Base-by-base conservation (phyloP, 208 protist genomes). In the Trypanosoma platydactyli region DNA sequence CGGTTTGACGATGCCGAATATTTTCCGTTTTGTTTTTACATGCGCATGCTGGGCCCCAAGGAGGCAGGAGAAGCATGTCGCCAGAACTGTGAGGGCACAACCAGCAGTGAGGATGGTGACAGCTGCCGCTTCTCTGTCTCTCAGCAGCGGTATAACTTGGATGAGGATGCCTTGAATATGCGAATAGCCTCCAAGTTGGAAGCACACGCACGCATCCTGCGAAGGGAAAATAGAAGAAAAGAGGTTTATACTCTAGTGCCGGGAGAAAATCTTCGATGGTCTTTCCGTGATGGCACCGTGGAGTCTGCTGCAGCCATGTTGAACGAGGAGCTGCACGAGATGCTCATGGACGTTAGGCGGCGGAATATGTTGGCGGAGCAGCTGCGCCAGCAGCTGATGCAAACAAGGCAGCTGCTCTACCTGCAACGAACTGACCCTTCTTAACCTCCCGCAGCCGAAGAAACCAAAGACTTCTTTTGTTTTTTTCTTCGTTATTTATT, bases 1-100 rank as follows among this genome's bases (percentile, higher is more conserved):
- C 9, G 1, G 30, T 16, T 52, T 24, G 59, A 73, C 46, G 79
- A 89, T 42, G 63, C 52, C 9, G 22, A 51, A 18, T 5, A 65
- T 11, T 90, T 79, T 33, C 80, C 82, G 0, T 70, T 63, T 42
- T 92, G 86, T 52, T 92, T 92, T 40, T 89, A 92, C 54, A 60
- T 69, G 22, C 75, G 78, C 18, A 76, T 92, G 69, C 25, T 78
- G 40, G 42, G 73, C 56, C 58, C 1, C 63, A 33, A 41, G 16
- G 20, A 52, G 62, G 12, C 29, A 25, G 13, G 42, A 24, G 29
- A 5, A 16, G 15, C 6, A 16, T 1, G 22, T 46, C 9, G 9
- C n/a, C 27, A 29, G n/a, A 20, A 38, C 42, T 16, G 13, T 49
- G 11, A 15, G 9, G 33, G 44, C 18, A 22, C 13, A n/a, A 46